Evolutionary conservation across 225 moss, liverwort and hornwort genomes (phyloP), one percentile per base, ranked within the genome.

Genomic region (Physcomitrellopsis africana): DNA sequence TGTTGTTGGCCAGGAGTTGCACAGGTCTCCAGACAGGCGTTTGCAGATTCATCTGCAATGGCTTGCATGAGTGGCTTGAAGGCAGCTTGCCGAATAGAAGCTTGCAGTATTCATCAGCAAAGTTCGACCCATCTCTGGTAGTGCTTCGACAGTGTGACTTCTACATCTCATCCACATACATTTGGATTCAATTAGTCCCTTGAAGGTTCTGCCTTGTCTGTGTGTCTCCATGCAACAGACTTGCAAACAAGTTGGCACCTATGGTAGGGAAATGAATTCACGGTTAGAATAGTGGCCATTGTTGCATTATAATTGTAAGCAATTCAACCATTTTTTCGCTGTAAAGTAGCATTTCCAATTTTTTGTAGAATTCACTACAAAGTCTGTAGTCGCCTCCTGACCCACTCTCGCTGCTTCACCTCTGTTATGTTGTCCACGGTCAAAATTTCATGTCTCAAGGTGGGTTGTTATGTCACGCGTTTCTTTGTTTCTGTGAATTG

Each of bases 251-350:
- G 72, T 57, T 77, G 60, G 80, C 77, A 83, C 77, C 62, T 6
- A 19, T 60, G 32, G 1, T 32, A 44, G 44, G 55, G 63, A 32
- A 12, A 29, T 5, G 32, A 37, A 37, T 37, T 37, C 43, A 72
- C 53, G 17, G 1, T 24, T 71, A 70, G 81, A 68, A 19, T 79
- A 73, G 69, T 70, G 79, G 73, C 16, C 29, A 55, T 72, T 32
- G 62, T 70, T 77, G 74, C 80, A 83, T 68, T 80, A 13, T 15
- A 49, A 51, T 74, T 80, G 44, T 68, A 64, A 75, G 60, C 66
- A 32, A 76, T 83, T 76, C 72, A 53, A 83, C 76, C 80, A 76
- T 80, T 83, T 80, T 53, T 83, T 83, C 68, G 83, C 80, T 80
- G 76, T 67, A 58, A 80, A 68, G 76, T 76, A 80, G 76, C 68